phyloP scores from a whole-genome alignment of 2,329 filamentous ascomycete species.

The Magnaporthiopsis rhizophila region DNA sequence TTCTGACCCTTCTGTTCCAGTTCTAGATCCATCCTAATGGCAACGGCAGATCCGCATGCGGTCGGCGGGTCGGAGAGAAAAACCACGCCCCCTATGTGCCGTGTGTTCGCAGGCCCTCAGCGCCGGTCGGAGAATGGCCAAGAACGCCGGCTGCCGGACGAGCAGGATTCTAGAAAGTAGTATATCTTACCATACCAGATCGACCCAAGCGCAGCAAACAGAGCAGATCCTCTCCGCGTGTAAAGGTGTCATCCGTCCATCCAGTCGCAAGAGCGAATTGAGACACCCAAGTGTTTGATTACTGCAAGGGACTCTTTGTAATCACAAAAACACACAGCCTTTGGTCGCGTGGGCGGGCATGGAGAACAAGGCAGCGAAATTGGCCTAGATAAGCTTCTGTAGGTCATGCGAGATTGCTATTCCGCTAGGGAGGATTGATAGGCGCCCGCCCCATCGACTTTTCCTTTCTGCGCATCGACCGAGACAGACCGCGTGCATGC shows the following conservation, averaged over 20 bases:
- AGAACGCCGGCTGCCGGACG: no score
- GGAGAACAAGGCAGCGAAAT: neutral
- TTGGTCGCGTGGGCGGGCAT: neutral
- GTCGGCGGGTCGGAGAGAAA: neutral
- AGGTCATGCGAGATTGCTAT: slow-evolving; percentile 5
- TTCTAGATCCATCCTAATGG: neutral
- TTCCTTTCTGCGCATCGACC: neutral
- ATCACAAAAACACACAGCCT: neutral
- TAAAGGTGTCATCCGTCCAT: no score
- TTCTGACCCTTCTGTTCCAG: neutral
- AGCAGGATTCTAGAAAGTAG: no score
- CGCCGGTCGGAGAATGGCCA: no score
- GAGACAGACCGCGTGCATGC: neutral
- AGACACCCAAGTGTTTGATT: neutral
- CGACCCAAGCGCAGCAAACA: no score
- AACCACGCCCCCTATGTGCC: neutral
- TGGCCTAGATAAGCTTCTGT: slow-evolving; percentile 6
- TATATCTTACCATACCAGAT: no score
- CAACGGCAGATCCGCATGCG: neutral
- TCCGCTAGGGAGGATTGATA: neutral
- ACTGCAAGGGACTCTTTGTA: neutral
- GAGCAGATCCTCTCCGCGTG: no score
- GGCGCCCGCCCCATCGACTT: neutral
- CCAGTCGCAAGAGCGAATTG: neutral
- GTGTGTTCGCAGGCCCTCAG: no score